Evolutionary conservation across 2,329 filamentous ascomycete genomes (phyloP), one percentile per base, ranked within the genome.

Genomic region (Byssoonygena ceratinophila): DNA sequence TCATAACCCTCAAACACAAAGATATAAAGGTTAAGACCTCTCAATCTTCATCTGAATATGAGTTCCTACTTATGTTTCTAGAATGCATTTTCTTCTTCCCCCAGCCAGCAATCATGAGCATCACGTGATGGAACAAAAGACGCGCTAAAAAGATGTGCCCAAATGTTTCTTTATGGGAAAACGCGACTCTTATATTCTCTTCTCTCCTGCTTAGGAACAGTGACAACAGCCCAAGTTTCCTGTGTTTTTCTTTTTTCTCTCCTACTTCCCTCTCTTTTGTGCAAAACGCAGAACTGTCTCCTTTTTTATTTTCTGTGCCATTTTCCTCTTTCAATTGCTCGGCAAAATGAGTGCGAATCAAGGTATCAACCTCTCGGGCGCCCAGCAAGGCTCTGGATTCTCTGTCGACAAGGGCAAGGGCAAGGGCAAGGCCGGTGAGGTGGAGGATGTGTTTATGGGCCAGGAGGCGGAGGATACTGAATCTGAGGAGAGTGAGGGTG

Each of bases 351-450:
- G 40, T 20, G 40, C 48, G 8, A 44, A 45, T 40, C 18, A 51
- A 9, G 37, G 34, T 16, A 44, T 37, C 22, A 12, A 39, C 20
- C 27, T 44, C 23, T 14, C 9, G 14, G 27, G 32, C 23, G 32
- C 2, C 12, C 34, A 16, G 34, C 22, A n/a, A 8, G 22, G 20
- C 16, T 31, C 43, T 20, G 25, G 25, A 11, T 16, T 8, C 16
- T 7, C 39, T 36, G 27, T 6, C 4, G 73, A 76, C 69, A 94
- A 94, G 78, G 87, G 87, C 71, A 95, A 95, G 78, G 87, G 87
- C 71, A 95, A 95, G 78, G 88, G 88, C 74, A 95, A 95, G 37
- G 78, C 80, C 46, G 66, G 74, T 47, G 70, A 58, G 31, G 68
- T 70, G 39, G 73, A 81, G 59, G 81, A 85, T 61, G 72, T 80